Evolutionary conservation across 192 early-diverging fungal species (phyloP).

Genomic region (Podila minutissima): DNA sequence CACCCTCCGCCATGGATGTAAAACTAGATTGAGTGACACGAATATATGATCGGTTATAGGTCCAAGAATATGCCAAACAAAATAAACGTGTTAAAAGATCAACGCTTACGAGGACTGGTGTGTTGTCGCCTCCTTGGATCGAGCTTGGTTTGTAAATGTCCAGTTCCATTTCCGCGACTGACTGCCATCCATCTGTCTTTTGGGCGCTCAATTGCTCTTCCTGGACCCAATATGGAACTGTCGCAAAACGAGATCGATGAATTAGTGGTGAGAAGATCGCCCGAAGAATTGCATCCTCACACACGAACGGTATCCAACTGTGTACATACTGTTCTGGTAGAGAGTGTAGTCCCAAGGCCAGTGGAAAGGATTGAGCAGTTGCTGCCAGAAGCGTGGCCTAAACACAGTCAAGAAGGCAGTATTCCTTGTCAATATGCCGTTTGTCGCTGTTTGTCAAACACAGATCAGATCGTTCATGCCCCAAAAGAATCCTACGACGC

Average conservation of each 20-base stretch:
- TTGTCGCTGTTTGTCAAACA: background rate
- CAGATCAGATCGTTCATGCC: background rate
- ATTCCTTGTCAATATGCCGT: background rate
- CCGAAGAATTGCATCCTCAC: too few species aligned
- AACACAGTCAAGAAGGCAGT: background rate
- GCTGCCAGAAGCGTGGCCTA: constrained; percentile 47
- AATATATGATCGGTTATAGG: background rate
- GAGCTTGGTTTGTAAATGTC: constrained; percentile 44
- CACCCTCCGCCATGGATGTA: constrained; percentile 76
- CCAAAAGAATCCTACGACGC: constrained; percentile 12
- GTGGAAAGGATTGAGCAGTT: constrained; percentile 38
- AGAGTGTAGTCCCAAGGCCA: constrained; percentile 35
- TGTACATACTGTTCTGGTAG: constrained; percentile 36
- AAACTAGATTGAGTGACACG: constrained; percentile 44
- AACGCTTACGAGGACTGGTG: constrained; percentile 43
- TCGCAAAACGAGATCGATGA: background rate
- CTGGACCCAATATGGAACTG: constrained; percentile 45
- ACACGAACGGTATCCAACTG: background rate
- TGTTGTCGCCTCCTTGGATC: constrained; percentile 23
- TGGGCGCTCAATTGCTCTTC: constrained; percentile 15
- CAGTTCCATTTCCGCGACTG: constrained; percentile 30
- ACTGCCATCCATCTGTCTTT: constrained; percentile 31
- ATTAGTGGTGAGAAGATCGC: too few species aligned
- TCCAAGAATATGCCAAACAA: background rate
- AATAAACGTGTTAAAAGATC: background rate